Percentiles rank a stretch among this genome's conserved stretches.
phyloP scores from a whole-genome alignment of 441 rosid genomes.

The Capsella rubella region DNA sequence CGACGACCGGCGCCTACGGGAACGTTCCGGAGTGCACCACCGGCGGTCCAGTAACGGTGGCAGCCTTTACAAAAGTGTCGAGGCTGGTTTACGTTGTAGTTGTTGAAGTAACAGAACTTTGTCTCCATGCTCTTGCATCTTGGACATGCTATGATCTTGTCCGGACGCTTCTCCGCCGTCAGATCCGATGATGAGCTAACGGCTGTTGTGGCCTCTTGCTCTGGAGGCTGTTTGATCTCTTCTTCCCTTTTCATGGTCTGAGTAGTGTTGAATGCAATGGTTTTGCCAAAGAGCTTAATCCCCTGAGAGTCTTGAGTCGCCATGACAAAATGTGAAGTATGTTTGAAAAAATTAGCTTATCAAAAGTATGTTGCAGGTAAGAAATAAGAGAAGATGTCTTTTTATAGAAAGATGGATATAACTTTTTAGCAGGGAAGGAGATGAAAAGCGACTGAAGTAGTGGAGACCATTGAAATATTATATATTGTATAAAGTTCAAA shows the following conservation, averaged over 20 bases:
- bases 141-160: conserved; percentile 88
- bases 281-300: conserved; percentile 85
- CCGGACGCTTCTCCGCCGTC: conserved; percentile 64
- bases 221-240: not conserved
- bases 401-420: conserved; percentile 24
- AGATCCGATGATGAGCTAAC: conserved; percentile 45
- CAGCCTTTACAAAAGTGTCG: conserved; percentile 92
- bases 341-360: conserved; percentile 6
- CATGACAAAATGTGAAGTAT: conserved; percentile 40
- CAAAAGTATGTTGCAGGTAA: conserved; percentile 20
- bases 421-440: not conserved
- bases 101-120: conserved; percentile 92
- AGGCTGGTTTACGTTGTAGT: conserved; percentile 95
- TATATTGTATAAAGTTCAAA: not conserved
- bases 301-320: conserved; percentile 60
- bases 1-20: conserved; percentile 97
- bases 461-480: not conserved
- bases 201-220: conserved; percentile 19
- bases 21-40: conserved; percentile 92
- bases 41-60: conserved; percentile 97
- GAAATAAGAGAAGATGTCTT: conserved; percentile 38
- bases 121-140: conserved; percentile 97
- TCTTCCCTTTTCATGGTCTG: conserved; percentile 48
- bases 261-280: conserved; percentile 66
- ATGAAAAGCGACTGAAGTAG: conserved; percentile 21